Base-by-base conservation (phyloP, 2,329 filamentous ascomycete species). In the Gliomastix tumulicola region DNA sequence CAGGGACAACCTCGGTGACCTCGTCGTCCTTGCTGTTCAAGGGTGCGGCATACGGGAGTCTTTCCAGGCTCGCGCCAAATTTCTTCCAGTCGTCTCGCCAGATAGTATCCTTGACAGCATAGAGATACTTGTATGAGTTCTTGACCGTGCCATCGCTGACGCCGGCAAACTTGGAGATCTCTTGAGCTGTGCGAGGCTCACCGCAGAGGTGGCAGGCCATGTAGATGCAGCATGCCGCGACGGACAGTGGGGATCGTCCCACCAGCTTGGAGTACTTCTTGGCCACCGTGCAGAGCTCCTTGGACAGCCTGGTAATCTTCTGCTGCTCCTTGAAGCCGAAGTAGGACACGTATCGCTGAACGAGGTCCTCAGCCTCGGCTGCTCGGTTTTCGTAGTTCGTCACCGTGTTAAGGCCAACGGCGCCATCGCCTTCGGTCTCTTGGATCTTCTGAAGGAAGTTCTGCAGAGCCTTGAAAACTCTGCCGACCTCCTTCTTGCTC, bases 61-160 rank as follows among this genome's bases (percentile, higher is more conserved):
- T 82, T 30, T 76, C 76, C 59, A 86, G 71, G 47, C 81, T 80
- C 25, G 81, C 85, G 40, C 84, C 84, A 41, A 81, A 78, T 37
- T 74, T 71, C 37, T 90, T 71, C 79, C 87, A 90, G 41, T 84
- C 78, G 35, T 78, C 68, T 47, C 84, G 79, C 50, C 96, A 77
- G 40, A 98, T 65, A 43, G 76, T 71, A 38, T 90, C 80, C 35
- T 80, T 77, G 34, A 83, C 80, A 15, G 73, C 70, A 56, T 89
- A 90, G 34, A 98, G 71, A 52, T 85, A 81, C 56, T 92, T 92
- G 69, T 97, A 98, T 0, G 90, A 89, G 19, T 87, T 94, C 52
- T 94, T 89, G 50, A 98, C 95, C 0, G 92, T 98, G 38, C 92
- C 89, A 54, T 98, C 94, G 56, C 88, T 96, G 20, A 98, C 92